These are phyloP conservation scores for Pisolithus marmoratus DNA, from an alignment of 768 basidiomycete genomes.

Conservation along the genomic window DNA sequence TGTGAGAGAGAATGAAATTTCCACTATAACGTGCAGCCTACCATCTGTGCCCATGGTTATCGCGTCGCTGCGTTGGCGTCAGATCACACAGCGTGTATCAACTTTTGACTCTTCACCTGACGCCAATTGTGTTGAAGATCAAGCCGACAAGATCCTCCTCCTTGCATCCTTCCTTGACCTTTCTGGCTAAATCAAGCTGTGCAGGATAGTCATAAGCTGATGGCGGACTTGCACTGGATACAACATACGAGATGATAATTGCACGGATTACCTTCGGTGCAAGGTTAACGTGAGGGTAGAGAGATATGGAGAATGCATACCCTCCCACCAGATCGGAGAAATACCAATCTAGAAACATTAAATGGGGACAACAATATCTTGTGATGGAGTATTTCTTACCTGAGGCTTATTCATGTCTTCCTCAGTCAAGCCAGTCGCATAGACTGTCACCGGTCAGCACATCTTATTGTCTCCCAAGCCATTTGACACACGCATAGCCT, in stretches of 20 bases:
- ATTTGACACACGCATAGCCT: constrained; percentile 73
- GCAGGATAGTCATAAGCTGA: constrained; percentile 1
- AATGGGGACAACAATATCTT: constrained; percentile 1
- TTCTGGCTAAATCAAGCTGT: constrained; percentile 75
- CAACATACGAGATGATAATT: constrained; percentile 67
- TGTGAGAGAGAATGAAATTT: background rate
- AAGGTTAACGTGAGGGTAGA: background rate
- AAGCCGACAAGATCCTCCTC: constrained; percentile 78
- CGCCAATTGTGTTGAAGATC: constrained; percentile 81
- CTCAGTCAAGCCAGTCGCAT: constrained; percentile 71
- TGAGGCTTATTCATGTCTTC: constrained; percentile 84
- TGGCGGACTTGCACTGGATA: background rate
- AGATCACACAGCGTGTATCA: background rate
- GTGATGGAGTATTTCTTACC: constrained; percentile 31
- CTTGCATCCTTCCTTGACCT: constrained; percentile 78
- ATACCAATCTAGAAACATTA: constrained; percentile 63
- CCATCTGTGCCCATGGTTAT: constrained; percentile 90
- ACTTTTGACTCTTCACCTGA: constrained; percentile 48
- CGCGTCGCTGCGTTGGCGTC: constrained; percentile 50
- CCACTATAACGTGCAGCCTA: constrained; percentile 25
- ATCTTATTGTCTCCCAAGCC: background rate
- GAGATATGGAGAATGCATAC: constrained; percentile 28
- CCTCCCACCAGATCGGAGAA: constrained; percentile 90
- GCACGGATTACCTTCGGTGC: constrained; percentile 70
- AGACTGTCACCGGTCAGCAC: constrained; percentile 36